Base-by-base conservation (phyloP, 1,284 basidiomycete species). In the Trichosporon asahii region DNA sequence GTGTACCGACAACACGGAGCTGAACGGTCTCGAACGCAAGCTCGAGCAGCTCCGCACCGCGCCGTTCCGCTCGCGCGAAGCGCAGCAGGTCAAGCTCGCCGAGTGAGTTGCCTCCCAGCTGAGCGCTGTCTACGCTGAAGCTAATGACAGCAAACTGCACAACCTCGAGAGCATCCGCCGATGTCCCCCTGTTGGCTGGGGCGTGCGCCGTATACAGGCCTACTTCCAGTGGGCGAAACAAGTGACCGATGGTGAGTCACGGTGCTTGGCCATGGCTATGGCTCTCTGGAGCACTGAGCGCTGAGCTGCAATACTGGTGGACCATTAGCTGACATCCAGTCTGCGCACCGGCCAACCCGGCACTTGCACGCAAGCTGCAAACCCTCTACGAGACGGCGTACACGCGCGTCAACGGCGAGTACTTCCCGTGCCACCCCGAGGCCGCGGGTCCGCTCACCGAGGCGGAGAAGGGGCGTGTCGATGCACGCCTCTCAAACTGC, bases 141-240 rank as follows among this genome's bases (percentile, higher is more conserved):
- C 68, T 69, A 33, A 66, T 65, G 4, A 3, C 46, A 82, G 80
- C 72, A 85, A 85, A 74, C 73, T 84, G 67, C 82, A 83, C 70
- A 85, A 85, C 70, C 75, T 85, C 27, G 79, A 81, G 65, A 81
- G 80, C 8, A 80, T 84, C 53, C 74, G 78, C 69, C 79, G 79
- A 49, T 77, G 76, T 66, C 78, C 77, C 66, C 82, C 78, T 0
- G 80, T 82, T 8, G 83, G 83, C 21, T 84, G 84, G 83, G 71
- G 78, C 66, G 67, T 80, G 65, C 72, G 76, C 64, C 68, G 83
- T 44, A 70, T 84, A 25, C 83, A 84, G 68, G 78, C 78, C 23
- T 84, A 84, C 71, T 84, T 84, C 65, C 76, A 80, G 60, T 85
- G 84, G 84, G 80, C 81, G 0, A 84, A 84, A 66, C 77, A 80